Evolutionary conservation across 2,329 filamentous ascomycete species (phyloP).

Genomic region (Neophaeococcomyces aloes): DNA sequence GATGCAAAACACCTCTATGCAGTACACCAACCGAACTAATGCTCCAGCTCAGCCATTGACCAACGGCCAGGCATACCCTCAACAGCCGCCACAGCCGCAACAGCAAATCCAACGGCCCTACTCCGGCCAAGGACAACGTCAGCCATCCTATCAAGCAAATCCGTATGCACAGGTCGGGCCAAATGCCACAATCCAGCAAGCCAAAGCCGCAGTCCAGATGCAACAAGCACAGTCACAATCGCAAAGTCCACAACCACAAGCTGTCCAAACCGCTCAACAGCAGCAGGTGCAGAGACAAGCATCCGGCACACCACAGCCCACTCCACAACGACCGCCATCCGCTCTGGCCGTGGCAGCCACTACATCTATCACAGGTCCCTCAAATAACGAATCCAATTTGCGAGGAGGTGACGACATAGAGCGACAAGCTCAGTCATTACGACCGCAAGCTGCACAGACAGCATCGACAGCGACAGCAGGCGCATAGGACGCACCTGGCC

Average conservation of each 20-base stretch:
- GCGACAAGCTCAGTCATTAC: too few species aligned
- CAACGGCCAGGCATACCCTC: conserved; percentile 15
- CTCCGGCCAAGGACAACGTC: background rate
- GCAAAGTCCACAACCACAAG: conserved; percentile 7
- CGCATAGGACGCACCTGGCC: too few species aligned
- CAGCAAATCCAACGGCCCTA: conserved; percentile 4
- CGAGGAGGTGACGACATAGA: too few species aligned
- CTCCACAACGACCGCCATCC: too few species aligned
- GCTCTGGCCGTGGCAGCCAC: too few species aligned
- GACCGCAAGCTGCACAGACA: too few species aligned
- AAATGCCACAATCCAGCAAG: conserved; percentile 7
- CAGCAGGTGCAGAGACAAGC: conserved; percentile 4
- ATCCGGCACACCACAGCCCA: conserved; percentile 7
- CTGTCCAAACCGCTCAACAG: background rate
- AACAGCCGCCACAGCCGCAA: conserved; percentile 2
- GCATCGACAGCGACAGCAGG: too few species aligned
- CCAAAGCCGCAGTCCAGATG: conserved; percentile 1
- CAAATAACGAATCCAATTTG: too few species aligned
- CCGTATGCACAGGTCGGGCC: conserved; percentile 4
- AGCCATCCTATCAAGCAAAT: background rate
- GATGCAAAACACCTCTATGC: conserved; percentile 10
- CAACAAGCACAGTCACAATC: background rate
- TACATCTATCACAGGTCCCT: too few species aligned
- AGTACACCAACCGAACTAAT: conserved; percentile 8
- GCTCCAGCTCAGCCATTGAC: conserved; percentile 18